Percentiles rank a stretch among this genome's conserved stretches.
Evolutionary conservation across 345 rosid genomes (phyloP).

Genomic region (Lepidium aucheri): DNA sequence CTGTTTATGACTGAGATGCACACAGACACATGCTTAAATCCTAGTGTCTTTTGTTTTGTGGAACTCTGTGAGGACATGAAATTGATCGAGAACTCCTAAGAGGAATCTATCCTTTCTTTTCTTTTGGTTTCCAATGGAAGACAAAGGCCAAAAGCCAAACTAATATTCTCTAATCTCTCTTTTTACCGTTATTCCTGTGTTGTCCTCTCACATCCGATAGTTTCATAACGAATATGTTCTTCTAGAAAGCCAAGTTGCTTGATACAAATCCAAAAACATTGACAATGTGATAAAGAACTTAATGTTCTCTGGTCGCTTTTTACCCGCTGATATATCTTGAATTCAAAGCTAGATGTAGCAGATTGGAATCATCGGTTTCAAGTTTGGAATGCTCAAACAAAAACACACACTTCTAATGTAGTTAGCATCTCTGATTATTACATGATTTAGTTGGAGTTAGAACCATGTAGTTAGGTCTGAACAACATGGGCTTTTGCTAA

Average conservation of each 20-base stretch:
- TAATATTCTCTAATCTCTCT: constrained; percentile 3
- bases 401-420: not conserved
- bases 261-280: not conserved
- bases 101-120: constrained; percentile 10
- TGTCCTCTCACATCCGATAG: constrained; percentile 18
- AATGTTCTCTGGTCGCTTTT: not conserved
- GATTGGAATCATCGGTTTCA: not conserved
- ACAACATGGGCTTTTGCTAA: constrained; percentile 16
- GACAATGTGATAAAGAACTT: not conserved
- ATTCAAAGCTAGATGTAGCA: not conserved
- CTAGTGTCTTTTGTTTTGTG: not conserved
- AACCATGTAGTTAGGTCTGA: constrained; percentile 3
- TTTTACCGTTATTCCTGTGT: constrained; percentile 13
- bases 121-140: constrained; percentile 6
- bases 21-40: no score
- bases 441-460: constrained; percentile 14
- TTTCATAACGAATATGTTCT: constrained; percentile 18
- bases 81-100: constrained; percentile 4
- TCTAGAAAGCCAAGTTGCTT: not conserved
- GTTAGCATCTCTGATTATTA: not conserved
- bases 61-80: not conserved
- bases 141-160: not conserved
- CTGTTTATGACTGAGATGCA: constrained; percentile 18
- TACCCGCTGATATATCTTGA: not conserved
- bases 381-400: not conserved